Evolutionary conservation across 306 rosid species (phyloP), one percentile per base, ranked within the genome.

Genomic region (Crataegus laevigata): DNA sequence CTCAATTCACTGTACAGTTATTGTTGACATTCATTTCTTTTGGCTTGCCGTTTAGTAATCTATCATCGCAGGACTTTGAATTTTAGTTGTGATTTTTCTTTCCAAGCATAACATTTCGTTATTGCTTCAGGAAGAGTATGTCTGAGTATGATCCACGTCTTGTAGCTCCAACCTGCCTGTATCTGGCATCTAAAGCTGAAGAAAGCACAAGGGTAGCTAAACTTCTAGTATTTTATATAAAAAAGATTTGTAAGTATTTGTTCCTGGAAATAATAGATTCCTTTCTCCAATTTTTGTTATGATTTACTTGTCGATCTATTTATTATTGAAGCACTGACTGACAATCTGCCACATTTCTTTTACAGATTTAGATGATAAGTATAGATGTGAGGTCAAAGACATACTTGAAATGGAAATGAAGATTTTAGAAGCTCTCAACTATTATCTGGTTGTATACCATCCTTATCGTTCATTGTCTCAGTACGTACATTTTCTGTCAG

Each of bases 331-430:
- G 47, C 75, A 69, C 80, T 82, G 77, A 88, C 51, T 34, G 50
- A 55, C 66, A 40, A 1, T 47, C 52, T 47, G 52, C 34, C 51
- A 28, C 68, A 73, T 54, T 85, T 73, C 73, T 69, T 66, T 64
- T 51, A 78, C 88, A 91, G 98, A 85, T 82, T 2, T 87, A 51
- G 98, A 94, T 90, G 98, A 94, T 14, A 94, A 88, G 81, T 86
- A 89, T 57, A 88, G 87, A 76, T 94, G 81, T 66, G 97, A 91
- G 77, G 88, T 94, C 89, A 94, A 91, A 79, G 97, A 94, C 85
- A 90, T 94, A 75, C 96, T 94, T 75, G 97, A 91, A 86, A 94
- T 94, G 98, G 97, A 94, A 86, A 94, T 94, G 97, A 94, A 91
- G 90, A 80, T 94, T 79, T 80, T 94, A 80, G 98, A 94, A 89